Evolutionary conservation across 1,139 yeast species (phyloP).

Genomic region (Nakaseomyces sp.): DNA sequence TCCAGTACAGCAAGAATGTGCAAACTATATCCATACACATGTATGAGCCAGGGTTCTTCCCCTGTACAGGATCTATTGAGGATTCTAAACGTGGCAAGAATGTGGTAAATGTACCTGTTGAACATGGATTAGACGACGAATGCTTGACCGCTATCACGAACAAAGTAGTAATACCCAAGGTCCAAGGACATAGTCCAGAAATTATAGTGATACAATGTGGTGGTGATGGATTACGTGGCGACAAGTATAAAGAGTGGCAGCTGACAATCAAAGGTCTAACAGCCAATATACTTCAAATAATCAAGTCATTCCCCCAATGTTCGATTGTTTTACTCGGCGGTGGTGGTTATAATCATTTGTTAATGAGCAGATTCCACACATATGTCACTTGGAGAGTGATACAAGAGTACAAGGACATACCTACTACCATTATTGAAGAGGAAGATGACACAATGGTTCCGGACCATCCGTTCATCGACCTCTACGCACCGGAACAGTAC

Average conservation of each 20-base stretch:
- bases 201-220: slow-evolving; percentile 61
- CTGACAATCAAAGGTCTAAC: slow-evolving; percentile 47
- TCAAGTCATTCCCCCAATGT: slow-evolving; percentile 29
- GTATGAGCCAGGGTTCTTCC: slow-evolving; percentile 58
- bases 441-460: slow-evolving; percentile 39
- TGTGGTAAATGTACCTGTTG: slow-evolving; percentile 47
- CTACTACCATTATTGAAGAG: not conserved
- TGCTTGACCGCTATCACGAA: slow-evolving; percentile 35
- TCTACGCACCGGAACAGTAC: slow-evolving; percentile 40
- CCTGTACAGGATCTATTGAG: slow-evolving; percentile 51
- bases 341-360: slow-evolving; percentile 63
- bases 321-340: slow-evolving; percentile 56
- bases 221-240: slow-evolving; percentile 58
- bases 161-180: slow-evolving; percentile 39
- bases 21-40: slow-evolving; percentile 58
- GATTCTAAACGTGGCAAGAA: slow-evolving; percentile 35
- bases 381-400: slow-evolving; percentile 40
- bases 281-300: slow-evolving; percentile 31
- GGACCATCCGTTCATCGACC: slow-evolving; percentile 41
- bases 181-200: slow-evolving; percentile 38
- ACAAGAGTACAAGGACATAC: slow-evolving; percentile 8
- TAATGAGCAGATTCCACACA: slow-evolving; percentile 60
- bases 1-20: slow-evolving; percentile 47
- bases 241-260: slow-evolving; percentile 61
- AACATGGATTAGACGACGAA: slow-evolving; percentile 47